Percentiles rank a stretch among this genome's conserved stretches.
These are phyloP conservation scores for Blastobotrys buckinghamii DNA, from an alignment of 1,139 yeast species.

Conservation along the genomic window DNA sequence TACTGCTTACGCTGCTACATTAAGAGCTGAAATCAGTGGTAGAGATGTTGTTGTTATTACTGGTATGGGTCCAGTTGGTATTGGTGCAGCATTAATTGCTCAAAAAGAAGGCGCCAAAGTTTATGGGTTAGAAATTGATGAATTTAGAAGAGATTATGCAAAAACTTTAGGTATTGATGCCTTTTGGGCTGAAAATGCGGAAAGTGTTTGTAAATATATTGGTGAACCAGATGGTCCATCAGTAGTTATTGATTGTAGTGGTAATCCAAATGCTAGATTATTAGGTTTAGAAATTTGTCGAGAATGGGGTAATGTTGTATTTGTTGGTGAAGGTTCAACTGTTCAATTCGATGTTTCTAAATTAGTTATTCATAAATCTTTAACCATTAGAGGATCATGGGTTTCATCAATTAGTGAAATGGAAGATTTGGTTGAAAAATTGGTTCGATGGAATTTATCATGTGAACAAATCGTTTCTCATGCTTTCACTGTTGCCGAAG, in stretches of 20 bases:
- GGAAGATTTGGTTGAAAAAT: conserved; percentile 17
- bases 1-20: conserved; percentile 18
- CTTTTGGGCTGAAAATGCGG: conserved; percentile 11
- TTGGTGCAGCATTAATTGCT: conserved; percentile 15
- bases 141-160: conserved; percentile 12
- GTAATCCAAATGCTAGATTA: conserved; percentile 14
- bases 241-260: conserved; percentile 16
- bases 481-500: conserved; percentile 14
- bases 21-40: conserved; percentile 17
- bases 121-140: conserved; percentile 15
- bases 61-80: conserved; percentile 19
- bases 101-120: conserved; percentile 17
- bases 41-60: conserved; percentile 17
- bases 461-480: conserved; percentile 16
- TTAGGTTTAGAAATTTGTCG: conserved; percentile 16
- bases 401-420: conserved; percentile 16
- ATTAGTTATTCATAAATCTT: conserved; percentile 16
- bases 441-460: conserved; percentile 15
- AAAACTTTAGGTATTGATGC: conserved; percentile 12
- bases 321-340: conserved; percentile 17
- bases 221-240: conserved; percentile 13
- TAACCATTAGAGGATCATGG: conserved; percentile 17
- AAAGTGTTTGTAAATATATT: conserved; percentile 10
- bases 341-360: conserved; percentile 16
- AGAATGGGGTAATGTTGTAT: conserved; percentile 18